Base-by-base conservation (phyloP, 1,284 basidiomycete species). In the Sanguinoderma infundibulare region DNA sequence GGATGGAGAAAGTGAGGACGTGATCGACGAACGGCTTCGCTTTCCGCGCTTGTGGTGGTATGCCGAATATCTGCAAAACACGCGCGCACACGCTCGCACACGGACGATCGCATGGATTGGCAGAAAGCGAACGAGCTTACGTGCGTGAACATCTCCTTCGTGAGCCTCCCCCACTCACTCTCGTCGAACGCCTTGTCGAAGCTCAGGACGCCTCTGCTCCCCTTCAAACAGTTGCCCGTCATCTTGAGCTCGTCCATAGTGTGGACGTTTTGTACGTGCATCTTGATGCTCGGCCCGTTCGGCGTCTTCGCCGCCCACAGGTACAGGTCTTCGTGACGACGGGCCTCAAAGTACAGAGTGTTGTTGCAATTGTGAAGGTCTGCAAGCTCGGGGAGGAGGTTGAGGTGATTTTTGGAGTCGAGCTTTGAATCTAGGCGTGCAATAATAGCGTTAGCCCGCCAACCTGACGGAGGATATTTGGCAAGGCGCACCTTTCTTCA, bases 231-330 rank as follows among this genome's bases (percentile, higher is more conserved):
- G 77, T 99, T 99, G 26, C 98, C 98, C 3, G 96, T 98, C 96
- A 99, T 95, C 80, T 99, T 99, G 70, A 99, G 84, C 77, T 99
- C 98, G 79, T 99, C 98, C 98, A 99, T 99, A 42, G 98, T 99
- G 77, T 99, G 98, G 60, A 98, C 85, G 76, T 99, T 99, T 77
- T 98, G 96, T 22, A 98, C 95, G 73, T 98, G 97, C 81, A 98
- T 86, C 77, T 98, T 98, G 75, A 97, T 90, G 69, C 91, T 95
- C 7, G 98, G 98, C 1, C 98, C 98, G 73, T 99, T 99, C 22
- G 98, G 98, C 44, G 96, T 95, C 76, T 98, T 97, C 24, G 93
- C 89, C 20, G 96, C 91, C 98, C 98, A 99, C 67, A 99, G 79
- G 74, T 98, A 99, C 51, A 99, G 83, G 73, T 99, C 98, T 74